Base-by-base conservation (phyloP, 2,329 filamentous ascomycete species). In the Dothistroma septosporum region DNA sequence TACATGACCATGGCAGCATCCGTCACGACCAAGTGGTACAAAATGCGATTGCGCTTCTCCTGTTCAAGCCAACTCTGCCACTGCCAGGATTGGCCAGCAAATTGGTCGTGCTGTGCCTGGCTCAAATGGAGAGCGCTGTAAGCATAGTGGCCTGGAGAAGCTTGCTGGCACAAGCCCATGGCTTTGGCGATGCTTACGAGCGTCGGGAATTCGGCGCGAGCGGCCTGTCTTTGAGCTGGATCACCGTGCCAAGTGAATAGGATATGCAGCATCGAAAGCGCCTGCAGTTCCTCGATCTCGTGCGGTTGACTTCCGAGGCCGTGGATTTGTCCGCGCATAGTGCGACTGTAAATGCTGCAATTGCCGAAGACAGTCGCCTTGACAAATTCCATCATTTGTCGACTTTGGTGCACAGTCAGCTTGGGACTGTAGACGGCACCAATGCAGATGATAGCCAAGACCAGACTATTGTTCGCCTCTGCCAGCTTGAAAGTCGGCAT, bases 391-490 rank as follows among this genome's bases (percentile, higher is more conserved):
- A 88, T 89, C 74, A 90, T 80, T 71, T 85, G 83, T 63, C 88
- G 85, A 64, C 88, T 85, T 65, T 88, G 80, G 62, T 80, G 77
- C 49, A 85, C 75, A 31, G 79, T 77, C 63, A 89, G 76, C 62
- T 80, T 81, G 57, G 88, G 82, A 55, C 88, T 90, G 74, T 91
- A 92, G 60, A 89, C 88, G 46, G 88, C 88, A 41, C 89, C 89
- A 68, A 90, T 81, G 72, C 86, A 90, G 69, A 88, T 85, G 80
- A 92, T 88, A 63, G 82, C 82, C 61, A 89, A 80, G 54, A 90
- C 77, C 62, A 91, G 80, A 65, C 87, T 86, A 62, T 86, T 85
- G 72, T 87, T 86, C 52, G 85, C 83, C 63, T 86, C 82, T 63
- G 83, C 79, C 57, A 89, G 82, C 70, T 85, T 83, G 75, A 91